Evolutionary conservation across 1,284 basidiomycete genomes (phyloP), one percentile per base, ranked within the genome.

Genomic region (Apiotrichum veenhuisii): DNA sequence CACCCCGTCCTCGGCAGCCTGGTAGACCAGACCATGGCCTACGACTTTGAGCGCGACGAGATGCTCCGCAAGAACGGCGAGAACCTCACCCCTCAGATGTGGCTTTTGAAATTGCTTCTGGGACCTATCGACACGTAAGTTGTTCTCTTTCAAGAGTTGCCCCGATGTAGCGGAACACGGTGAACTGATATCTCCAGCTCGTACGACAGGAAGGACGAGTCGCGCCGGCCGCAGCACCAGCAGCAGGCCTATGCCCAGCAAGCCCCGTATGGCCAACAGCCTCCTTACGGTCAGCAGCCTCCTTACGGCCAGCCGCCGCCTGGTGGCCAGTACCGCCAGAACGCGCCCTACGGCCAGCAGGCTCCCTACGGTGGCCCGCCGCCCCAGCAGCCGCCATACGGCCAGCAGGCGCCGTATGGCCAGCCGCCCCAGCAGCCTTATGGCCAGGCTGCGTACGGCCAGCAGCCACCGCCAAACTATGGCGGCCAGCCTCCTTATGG

Each of bases 71-170:
- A 51, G 44, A 48, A 40, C 14, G 49, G 49, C 7, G 38, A 30
- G 30, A 17, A 33, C 17, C 36, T 62, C 25, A 48, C 56, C 33
- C 60, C 60, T 20, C 51, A 62, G 42, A 52, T 61, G 53, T 60
- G 59, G 59, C 55, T 60, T 5, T 42, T 60, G 26, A 60, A 60
- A 52, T 52, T 60, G 11, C 49, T 60, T 14, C 52, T 60, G 2
- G 59, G 59, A 9, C 55, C 59, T 7, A 60, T 60, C 30, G 59
- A 60, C 49, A 55, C 46, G 43, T 51, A 23, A 43, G 50, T n/a
- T n/a, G n/a, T n/a, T n/a, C n/a, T n/a, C n/a, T n/a, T n/a, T n/a
- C n/a, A n/a, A n/a, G n/a, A n/a, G n/a, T n/a, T n/a, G n/a, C n/a
- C n/a, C n/a, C n/a, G n/a, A n/a, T n/a, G n/a, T n/a, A n/a, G n/a